Evolutionary conservation across 139 green algal genomes (phyloP).

Genomic region (Picochlorum sp.): DNA sequence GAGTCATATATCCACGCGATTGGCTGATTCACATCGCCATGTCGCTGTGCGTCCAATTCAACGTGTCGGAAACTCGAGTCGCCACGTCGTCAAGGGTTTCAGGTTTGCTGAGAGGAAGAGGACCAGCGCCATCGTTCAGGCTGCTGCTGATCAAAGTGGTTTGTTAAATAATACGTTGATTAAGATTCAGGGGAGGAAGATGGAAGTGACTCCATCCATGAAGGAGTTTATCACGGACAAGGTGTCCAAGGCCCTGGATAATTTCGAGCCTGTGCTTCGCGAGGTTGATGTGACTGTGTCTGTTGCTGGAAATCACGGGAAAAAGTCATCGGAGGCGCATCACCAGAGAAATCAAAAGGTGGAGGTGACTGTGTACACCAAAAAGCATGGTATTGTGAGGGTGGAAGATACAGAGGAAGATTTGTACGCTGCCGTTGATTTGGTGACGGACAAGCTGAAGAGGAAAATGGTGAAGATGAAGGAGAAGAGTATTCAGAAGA

Average conservation of each 20-base stretch:
- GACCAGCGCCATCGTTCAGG: no score
- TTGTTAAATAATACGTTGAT: conserved; percentile 22
- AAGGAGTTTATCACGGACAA: conserved; percentile 59
- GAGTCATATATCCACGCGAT: no score
- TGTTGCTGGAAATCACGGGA: conserved; percentile 11
- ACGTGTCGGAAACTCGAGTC: no score
- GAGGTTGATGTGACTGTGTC: conserved; percentile 21
- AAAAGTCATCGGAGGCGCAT: conserved; percentile 41
- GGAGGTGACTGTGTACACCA: conserved; percentile 67
- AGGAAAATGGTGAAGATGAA: conserved; percentile 28
- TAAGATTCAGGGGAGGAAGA: conserved; percentile 50
- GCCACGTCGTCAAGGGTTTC: no score
- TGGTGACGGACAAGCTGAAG: conserved; percentile 60
- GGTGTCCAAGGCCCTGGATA: conserved; percentile 38
- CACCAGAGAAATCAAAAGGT: conserved; percentile 53
- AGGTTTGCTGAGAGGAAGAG: not conserved
- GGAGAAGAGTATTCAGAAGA: conserved; percentile 26
- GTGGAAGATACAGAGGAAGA: conserved; percentile 58
- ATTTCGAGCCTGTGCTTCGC: conserved; percentile 51
- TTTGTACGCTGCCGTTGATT: conserved; percentile 69
- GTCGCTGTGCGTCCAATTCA: no score
- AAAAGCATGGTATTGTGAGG: conserved; percentile 59
- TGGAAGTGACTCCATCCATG: conserved; percentile 61
- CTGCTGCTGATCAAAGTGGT: no score
- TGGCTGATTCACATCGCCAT: no score